Evolutionary conservation across 129 eudicot genomes (phyloP).

Genomic region (Rutidosis leptorrhynchoides): DNA sequence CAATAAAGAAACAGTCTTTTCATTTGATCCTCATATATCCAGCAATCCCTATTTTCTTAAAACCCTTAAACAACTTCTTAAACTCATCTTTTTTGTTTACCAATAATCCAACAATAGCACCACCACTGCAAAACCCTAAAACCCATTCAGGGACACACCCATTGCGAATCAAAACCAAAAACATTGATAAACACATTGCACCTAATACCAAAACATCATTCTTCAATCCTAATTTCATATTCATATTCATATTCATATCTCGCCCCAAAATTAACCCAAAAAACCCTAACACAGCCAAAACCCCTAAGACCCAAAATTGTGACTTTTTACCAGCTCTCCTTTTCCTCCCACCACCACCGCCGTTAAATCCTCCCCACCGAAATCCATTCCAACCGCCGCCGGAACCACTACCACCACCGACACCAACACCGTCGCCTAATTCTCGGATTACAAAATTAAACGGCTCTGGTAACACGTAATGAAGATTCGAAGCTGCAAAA

Average conservation of each 20-base stretch:
- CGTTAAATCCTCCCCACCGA: slow-evolving; percentile 36
- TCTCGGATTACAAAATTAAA: slow-evolving; percentile 26
- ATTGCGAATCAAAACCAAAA: slow-evolving; percentile 22
- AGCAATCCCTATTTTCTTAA: slow-evolving; percentile 18
- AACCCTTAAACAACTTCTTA: slow-evolving; percentile 21
- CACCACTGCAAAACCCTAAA: slow-evolving; percentile 42
- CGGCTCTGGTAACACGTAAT: slow-evolving; percentile 31
- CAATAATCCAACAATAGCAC: slow-evolving; percentile 21
- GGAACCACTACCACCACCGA: slow-evolving; percentile 19
- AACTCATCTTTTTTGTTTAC: slow-evolving; percentile 23
- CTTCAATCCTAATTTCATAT: slow-evolving; percentile 20
- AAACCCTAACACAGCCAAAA: slow-evolving; percentile 32
- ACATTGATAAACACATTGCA: slow-evolving; percentile 23
- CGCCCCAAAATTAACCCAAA: slow-evolving; percentile 12
- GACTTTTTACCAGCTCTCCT: slow-evolving; percentile 20
- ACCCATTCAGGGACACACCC: slow-evolving; percentile 36
- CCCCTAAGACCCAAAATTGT: slow-evolving; percentile 24
- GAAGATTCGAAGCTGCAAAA: slow-evolving; percentile 33
- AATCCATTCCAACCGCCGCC: slow-evolving; percentile 30
- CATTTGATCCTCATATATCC: slow-evolving; percentile 22
- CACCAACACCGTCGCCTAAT: slow-evolving; percentile 13
- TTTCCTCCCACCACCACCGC: slow-evolving; percentile 30
- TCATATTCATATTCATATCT: slow-evolving; percentile 9
- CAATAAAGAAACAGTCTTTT: background rate
- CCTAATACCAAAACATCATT: slow-evolving; percentile 26